phyloP scores from a whole-genome alignment of 306 rosid species.

The Quercus cerris region DNA sequence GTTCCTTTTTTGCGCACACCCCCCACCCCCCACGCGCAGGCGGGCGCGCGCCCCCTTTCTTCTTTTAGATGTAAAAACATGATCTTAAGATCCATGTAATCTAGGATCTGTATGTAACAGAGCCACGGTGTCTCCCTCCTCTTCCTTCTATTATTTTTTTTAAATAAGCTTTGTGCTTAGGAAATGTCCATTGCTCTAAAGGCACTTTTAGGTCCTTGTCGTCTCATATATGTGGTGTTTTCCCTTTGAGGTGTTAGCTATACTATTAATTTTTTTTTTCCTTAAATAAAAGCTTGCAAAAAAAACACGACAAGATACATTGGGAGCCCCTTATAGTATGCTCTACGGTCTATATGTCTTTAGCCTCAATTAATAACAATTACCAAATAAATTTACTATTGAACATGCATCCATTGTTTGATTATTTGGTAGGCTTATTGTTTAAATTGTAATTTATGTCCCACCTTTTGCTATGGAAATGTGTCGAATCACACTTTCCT shows the following conservation, averaged over 20 bases:
- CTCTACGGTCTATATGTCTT: background rate
- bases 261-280: background rate
- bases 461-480: slow-evolving; percentile 21
- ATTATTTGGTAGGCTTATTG: background rate
- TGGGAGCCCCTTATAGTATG: background rate
- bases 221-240: background rate
- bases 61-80: background rate
- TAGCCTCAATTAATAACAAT: background rate
- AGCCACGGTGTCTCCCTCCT: background rate
- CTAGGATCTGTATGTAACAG: background rate
- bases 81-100: background rate
- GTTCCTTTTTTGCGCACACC: too few species aligned
- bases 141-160: background rate
- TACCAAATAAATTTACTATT: background rate
- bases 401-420: background rate
- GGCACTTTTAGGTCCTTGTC: background rate
- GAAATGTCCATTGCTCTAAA: background rate
- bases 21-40: too few species aligned
- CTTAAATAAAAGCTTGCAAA: background rate
- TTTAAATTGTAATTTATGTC: background rate
- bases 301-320: background rate
- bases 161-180: background rate
- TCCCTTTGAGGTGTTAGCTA: background rate
- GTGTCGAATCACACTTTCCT: slow-evolving; percentile 1
- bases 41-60: too few species aligned